A percentile compares a stretch with the other conserved stretches of the same genome.
These are phyloP conservation scores for Drechslerella dactyloides DNA, from an alignment of 2,329 filamentous ascomycete genomes.

Conservation along the genomic window DNA sequence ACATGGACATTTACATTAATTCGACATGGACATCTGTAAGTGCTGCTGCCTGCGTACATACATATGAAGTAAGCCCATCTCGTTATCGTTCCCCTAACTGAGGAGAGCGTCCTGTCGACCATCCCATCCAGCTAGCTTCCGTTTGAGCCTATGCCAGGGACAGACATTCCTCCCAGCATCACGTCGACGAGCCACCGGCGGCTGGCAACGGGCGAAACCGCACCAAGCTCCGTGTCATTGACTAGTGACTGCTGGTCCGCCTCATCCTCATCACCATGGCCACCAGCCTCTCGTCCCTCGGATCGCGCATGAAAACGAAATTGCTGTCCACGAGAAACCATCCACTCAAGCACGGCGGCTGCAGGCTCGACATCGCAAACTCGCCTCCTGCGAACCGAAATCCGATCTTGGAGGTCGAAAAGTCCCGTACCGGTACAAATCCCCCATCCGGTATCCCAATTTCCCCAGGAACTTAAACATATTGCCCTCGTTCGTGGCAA, in stretches of 20 bases:
- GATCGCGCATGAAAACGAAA: conserved; percentile 1
- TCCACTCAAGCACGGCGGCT: neutral
- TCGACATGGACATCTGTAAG: too few relatives aligned
- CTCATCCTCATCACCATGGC: neutral
- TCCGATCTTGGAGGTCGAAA: conserved; percentile 1
- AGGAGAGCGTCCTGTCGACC: too few relatives aligned
- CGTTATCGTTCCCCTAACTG: too few relatives aligned
- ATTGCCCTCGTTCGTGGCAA: neutral
- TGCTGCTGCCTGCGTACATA: too few relatives aligned
- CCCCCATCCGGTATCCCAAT: neutral
- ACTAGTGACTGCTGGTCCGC: neutral
- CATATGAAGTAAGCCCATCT: too few relatives aligned
- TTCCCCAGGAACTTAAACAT: neutral
- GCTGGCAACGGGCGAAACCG: too few relatives aligned
- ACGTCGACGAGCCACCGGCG: too few relatives aligned
- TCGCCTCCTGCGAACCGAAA: neutral
- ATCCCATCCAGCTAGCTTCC: too few relatives aligned
- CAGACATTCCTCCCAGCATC: too few relatives aligned
- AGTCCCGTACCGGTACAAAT: neutral
- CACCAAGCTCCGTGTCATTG: too few relatives aligned
- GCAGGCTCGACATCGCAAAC: neutral
- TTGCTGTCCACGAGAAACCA: neutral
- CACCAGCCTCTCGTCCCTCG: neutral
- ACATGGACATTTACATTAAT: too few relatives aligned
- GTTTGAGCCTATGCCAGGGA: too few relatives aligned